Base-by-base conservation (phyloP, 2,329 filamentous ascomycete genomes). In the Fusarium sp. region DNA sequence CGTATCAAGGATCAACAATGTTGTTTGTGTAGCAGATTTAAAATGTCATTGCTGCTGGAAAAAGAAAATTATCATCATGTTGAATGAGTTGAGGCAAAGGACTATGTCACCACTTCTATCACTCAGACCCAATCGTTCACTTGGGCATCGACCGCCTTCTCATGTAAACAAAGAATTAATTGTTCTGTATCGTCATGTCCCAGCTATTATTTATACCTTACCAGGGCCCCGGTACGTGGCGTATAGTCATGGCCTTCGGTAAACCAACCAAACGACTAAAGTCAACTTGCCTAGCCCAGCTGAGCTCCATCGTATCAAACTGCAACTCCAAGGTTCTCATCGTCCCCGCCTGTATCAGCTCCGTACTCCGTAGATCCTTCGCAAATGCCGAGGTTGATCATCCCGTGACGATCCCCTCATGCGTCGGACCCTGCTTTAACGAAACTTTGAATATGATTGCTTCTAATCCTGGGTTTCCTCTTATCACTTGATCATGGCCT, bases 351-450 rank as follows among this genome's bases (percentile, higher is more conserved):
- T 40, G n/a, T 24, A 18, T 28, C 24, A 46, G 18, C 10, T 44
- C 36, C 51, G 65, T 45, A 68, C 10, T 44, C 36, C 51, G 65
- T 45, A 68, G 63, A 68, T 68, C 64, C n/a, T 39, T 20, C 39
- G 22, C 22, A 42, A 49, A 26, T 53, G 31, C 52, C 63, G 48
- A 63, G 51, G 46, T 40, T 48, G 24, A 66, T 36, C 42, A 63
- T 68, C 66, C 66, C 66, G 62, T 69, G 66, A 69, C 62, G 43
- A 52, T 18, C 49, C 26, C 63, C 62, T 68, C 66, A 66, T 70
- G 66, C 57, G 45, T 50, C 43, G 48, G 56, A 61, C 64, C 65
- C 65, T 66, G 59, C 45, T 31, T 49, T 7, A 20, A 18, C 14
- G n/a, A 22, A 28, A 38, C 18, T 43, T 22, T 52, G n/a, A 33